Base-by-base conservation (phyloP, 2,329 filamentous ascomycete species). In the Talaromyces albobiverticillius region DNA sequence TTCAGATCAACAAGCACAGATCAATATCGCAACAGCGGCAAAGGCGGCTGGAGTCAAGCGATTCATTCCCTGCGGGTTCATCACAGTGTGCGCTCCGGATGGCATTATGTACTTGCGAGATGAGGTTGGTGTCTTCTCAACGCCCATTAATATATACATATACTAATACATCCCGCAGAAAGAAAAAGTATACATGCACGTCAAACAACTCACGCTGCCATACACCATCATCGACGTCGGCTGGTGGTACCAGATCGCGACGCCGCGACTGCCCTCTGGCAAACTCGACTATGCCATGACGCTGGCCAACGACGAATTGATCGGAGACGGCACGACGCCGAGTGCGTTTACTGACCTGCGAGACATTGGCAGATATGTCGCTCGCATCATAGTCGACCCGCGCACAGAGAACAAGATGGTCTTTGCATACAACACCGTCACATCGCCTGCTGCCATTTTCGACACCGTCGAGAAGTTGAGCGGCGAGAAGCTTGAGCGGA, bases 181-280 rank as follows among this genome's bases (percentile, higher is more conserved):
- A 65, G 76, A 82, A 58, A 61, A 66, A 8, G 64, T 80, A 2
- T 68, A 76, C 54, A 66, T 77, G 32, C 67, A 76, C 29, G 66
- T 81, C 48, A 71, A 74, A 56, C 60, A 64, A n/a, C 55, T 76
- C 1, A 59, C 67, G 11, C 65, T 82, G 0, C 74, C 76, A 0
- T 82, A 77, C 63, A 82, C 80, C 1, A 63, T 79, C 58, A 75
- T 82, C 38, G 80, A 83, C 49, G 72, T 80, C 1, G 80, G 80
- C 4, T 79, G 65, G 62, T 82, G 80, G 80, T 75, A 79, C 56
- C 78, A 81, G 56, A 54, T 76, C 18, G 62, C 64, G 1, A 62
- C 73, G 10, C 72, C 72, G 2, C 53, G 45, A 0, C 42, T 79
- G 0, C 72, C 74, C 6, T 72, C 68, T 20, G 74, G 75, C 5